Conservation (phyloP, 2,329 filamentous ascomycete genomes). For the Geosmithia putterillii region DNA sequence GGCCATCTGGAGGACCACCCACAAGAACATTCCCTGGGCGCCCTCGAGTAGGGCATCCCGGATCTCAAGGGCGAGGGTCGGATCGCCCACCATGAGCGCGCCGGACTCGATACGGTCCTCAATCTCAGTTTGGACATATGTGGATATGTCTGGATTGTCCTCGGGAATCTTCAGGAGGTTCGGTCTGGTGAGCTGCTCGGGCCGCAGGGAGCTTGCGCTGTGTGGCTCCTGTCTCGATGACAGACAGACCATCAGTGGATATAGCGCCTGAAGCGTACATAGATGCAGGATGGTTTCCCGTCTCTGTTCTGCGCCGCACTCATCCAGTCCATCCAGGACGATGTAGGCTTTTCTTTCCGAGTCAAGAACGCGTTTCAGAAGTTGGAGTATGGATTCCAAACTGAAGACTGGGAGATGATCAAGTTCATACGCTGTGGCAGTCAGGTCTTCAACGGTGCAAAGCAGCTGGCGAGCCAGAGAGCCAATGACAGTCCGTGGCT, state of each 20-base stretch:
- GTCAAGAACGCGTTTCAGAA: neutral
- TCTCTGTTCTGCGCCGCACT: neutral
- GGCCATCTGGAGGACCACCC: slow-evolving; percentile 20
- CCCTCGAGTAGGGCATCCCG: slow-evolving; percentile 9
- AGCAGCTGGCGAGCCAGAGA: slow-evolving; percentile 21
- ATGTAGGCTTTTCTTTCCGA: neutral
- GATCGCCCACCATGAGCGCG: neutral
- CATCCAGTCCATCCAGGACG: slow-evolving; percentile 1
- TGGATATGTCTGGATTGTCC: neutral
- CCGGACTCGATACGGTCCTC: neutral
- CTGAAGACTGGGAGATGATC: neutral
- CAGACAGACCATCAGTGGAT: neutral
- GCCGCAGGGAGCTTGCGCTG: neutral
- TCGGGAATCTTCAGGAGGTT: neutral
- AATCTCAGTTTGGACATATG: neutral
- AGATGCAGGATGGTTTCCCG: neutral
- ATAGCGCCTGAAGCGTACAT: neutral
- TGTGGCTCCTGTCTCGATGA: neutral
- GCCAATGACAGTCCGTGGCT: slow-evolving; percentile 12
- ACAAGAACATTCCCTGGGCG: slow-evolving; percentile 24
- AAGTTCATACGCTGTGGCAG: neutral
- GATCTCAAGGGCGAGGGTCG: neutral
- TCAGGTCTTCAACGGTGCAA: neutral
- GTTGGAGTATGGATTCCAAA: neutral
- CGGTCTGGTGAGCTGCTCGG: neutral